A percentile compares a stretch with the other conserved stretches of the same genome.
Evolutionary conservation across 2,329 filamentous ascomycete species (phyloP).

Genomic region (Emericellopsis atlantica): DNA sequence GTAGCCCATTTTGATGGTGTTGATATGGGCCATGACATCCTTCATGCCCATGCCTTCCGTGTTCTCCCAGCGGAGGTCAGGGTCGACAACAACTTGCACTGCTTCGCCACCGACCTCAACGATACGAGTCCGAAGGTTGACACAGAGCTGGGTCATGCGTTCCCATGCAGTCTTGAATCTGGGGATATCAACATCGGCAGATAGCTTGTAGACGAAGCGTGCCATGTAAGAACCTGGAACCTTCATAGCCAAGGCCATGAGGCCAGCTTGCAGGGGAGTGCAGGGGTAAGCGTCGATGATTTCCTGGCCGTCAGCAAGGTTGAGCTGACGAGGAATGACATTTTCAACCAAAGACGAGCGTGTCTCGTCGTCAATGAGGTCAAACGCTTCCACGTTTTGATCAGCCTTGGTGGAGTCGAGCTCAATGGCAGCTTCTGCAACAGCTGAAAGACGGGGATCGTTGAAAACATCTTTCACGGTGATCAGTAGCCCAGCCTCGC

Average conservation of each 20-base stretch:
- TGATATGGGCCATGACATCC: background rate
- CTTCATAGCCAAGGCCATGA: conserved; percentile 18
- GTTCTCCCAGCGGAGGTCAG: conserved; percentile 1
- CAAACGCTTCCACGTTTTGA: background rate
- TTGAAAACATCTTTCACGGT: conserved; percentile 25
- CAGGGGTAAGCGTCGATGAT: conserved; percentile 22
- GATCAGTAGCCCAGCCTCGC: conserved; percentile 13
- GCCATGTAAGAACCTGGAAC: conserved; percentile 8
- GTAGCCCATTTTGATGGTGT: conserved; percentile 1
- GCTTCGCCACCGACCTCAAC: conserved; percentile 4
- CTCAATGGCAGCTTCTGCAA: background rate
- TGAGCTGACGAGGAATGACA: background rate
- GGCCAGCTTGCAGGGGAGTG: conserved; percentile 21
- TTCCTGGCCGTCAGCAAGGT: background rate
- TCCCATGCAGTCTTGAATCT: conserved; percentile 8
- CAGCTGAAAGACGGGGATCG: background rate
- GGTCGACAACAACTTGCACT: conserved; percentile 1
- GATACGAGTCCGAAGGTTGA: conserved; percentile 9
- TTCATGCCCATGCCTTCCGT: background rate
- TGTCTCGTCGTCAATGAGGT: background rate
- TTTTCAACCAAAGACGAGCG: background rate
- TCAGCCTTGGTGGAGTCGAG: background rate
- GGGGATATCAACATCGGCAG: conserved; percentile 1
- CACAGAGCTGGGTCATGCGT: conserved; percentile 4
- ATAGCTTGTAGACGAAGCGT: conserved; percentile 6